phyloP scores from a whole-genome alignment of 1,284 basidiomycete species.

The Baeospora myosura region DNA sequence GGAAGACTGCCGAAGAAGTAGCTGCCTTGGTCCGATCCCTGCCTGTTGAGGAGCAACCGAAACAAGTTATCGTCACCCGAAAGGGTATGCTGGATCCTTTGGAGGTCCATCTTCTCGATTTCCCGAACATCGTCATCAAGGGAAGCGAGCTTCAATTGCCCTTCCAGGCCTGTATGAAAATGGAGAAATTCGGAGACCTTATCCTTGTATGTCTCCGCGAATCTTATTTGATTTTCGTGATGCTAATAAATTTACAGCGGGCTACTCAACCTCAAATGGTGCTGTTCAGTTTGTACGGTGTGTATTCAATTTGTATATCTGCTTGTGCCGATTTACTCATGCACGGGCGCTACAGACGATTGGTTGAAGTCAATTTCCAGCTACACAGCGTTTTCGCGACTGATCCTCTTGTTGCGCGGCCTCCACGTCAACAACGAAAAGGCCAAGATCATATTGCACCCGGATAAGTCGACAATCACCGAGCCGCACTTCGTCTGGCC shows the following conservation, averaged over 20 bases:
- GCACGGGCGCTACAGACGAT: slow-evolving; percentile 54
- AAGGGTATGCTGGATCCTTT: slow-evolving; percentile 99
- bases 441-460: slow-evolving; percentile 91
- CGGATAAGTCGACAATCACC: slow-evolving; percentile 91
- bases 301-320: slow-evolving; percentile 13
- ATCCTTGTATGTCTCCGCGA: slow-evolving; percentile 58
- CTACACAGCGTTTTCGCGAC: slow-evolving; percentile 97
- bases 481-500: slow-evolving; percentile 99
- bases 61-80: slow-evolving; percentile 98
- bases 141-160: slow-evolving; percentile 96
- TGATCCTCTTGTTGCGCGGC: slow-evolving; percentile 92
- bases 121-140: slow-evolving; percentile 99
- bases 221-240: slow-evolving; percentile 2
- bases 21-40: slow-evolving; percentile 94
- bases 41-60: slow-evolving; percentile 98
- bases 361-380: slow-evolving; percentile 99
- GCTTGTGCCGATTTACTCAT: too few species aligned
- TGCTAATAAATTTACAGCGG: slow-evolving; percentile 38
- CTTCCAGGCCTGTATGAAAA: slow-evolving; percentile 99
- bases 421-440: slow-evolving; percentile 99
- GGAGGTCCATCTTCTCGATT: slow-evolving; percentile 97
- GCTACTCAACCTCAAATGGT: slow-evolving; percentile 99
- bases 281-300: slow-evolving; percentile 92
- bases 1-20: slow-evolving; percentile 99
- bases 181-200: slow-evolving; percentile 99